These are phyloP conservation scores for Fusarium nodosum DNA, from an alignment of 2,329 filamentous ascomycete species.

Conservation along the genomic window DNA sequence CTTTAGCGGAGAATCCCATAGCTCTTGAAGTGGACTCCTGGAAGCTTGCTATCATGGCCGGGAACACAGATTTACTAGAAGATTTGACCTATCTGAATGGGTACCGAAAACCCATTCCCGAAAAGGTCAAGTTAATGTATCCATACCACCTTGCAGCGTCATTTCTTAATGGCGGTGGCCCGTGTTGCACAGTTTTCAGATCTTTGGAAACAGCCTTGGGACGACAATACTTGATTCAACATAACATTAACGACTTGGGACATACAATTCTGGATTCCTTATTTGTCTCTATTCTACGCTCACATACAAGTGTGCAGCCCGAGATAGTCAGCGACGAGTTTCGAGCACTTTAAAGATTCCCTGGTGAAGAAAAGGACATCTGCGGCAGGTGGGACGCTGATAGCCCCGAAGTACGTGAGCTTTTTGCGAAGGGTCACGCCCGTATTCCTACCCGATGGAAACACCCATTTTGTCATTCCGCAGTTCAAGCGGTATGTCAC, in stretches of 20 bases:
- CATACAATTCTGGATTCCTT: slow-evolving; percentile 24
- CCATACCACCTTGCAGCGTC: slow-evolving; percentile 27
- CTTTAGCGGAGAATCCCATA: neutral
- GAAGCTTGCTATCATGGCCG: slow-evolving; percentile 31
- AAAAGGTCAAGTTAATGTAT: neutral
- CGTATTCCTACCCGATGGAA: slow-evolving; percentile 28
- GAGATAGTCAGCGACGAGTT: slow-evolving; percentile 11
- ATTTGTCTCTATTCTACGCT: slow-evolving; percentile 5
- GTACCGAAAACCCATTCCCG: too few species aligned
- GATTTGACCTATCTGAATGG: neutral
- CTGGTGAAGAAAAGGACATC: slow-evolving; percentile 32
- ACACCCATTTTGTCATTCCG: slow-evolving; percentile 30
- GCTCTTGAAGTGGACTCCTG: slow-evolving; percentile 14
- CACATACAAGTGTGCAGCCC: slow-evolving; percentile 7
- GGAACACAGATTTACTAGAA: neutral
- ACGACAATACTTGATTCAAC: neutral
- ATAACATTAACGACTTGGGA: slow-evolving; percentile 14
- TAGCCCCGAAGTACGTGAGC: neutral
- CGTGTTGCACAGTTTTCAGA: neutral
- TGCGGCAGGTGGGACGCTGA: slow-evolving; percentile 33
- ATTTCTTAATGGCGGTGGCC: slow-evolving; percentile 6
- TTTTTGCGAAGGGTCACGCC: slow-evolving; percentile 15
- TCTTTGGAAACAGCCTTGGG: fast-evolving
- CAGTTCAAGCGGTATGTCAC: slow-evolving; percentile 24
- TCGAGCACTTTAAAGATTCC: slow-evolving; percentile 1